Percentiles rank a stretch among this genome's conserved stretches.
Conservation (phyloP, 768 basidiomycete species). For the Serpula lacrymans region DNA sequence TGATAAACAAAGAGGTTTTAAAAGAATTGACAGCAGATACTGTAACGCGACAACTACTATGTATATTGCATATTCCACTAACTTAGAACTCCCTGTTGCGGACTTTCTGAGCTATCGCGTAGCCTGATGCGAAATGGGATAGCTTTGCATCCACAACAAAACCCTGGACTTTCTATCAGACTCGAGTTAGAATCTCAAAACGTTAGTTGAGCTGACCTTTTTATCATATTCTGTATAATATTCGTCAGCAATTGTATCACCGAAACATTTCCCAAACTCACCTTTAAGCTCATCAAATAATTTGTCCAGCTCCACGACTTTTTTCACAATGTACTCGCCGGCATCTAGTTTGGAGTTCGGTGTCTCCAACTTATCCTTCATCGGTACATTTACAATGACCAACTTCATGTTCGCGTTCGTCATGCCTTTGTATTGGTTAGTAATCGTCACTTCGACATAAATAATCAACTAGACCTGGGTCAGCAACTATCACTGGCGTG, state of each 20-base stretch:
- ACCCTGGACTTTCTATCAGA: constrained; percentile 33
- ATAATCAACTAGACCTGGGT: constrained; percentile 55
- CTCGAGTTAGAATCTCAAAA: not conserved
- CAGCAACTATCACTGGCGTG: constrained; percentile 58
- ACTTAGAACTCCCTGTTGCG: constrained; percentile 22
- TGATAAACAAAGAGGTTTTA: too few relatives aligned
- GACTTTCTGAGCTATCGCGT: constrained; percentile 49
- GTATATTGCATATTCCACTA: too few relatives aligned
- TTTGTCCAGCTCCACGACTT: constrained; percentile 65
- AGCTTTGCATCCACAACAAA: constrained; percentile 75
- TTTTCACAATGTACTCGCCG: constrained; percentile 82
- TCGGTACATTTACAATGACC: constrained; percentile 62
- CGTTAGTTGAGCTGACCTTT: constrained; percentile 39
- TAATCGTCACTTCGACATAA: constrained; percentile 2
- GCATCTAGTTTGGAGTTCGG: constrained; percentile 76
- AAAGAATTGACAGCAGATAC: too few relatives aligned
- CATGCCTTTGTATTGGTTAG: constrained; percentile 59
- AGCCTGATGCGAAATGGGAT: constrained; percentile 72
- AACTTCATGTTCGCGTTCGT: constrained; percentile 92
- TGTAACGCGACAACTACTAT: too few relatives aligned
- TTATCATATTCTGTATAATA: constrained; percentile 47
- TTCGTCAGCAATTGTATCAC: too few relatives aligned
- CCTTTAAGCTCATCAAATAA: constrained; percentile 65
- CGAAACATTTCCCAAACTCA: constrained; percentile 34
- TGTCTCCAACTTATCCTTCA: constrained; percentile 63